Conservation (phyloP, 2,329 filamentous ascomycete genomes). For the Sarocladium oryzae region DNA sequence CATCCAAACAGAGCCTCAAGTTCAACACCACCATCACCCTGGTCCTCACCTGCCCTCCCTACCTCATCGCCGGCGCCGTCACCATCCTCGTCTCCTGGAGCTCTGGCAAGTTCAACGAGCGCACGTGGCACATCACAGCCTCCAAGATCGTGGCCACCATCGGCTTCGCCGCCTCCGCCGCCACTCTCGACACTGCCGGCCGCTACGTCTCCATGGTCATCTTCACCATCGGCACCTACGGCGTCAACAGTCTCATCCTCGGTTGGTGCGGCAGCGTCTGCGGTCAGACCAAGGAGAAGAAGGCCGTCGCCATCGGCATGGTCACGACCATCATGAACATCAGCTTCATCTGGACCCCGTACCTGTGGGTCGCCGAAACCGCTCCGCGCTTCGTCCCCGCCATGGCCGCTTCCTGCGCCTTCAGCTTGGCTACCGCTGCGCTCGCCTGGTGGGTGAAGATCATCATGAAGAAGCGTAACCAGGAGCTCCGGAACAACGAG, state of each 20-base stretch:
- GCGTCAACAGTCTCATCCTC: conserved; percentile 31
- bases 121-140: conserved; percentile 35
- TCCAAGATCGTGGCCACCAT: conserved; percentile 31
- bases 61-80: conserved; percentile 21
- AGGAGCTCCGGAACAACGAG: conserved; percentile 20
- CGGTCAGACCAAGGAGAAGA: conserved; percentile 37
- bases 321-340: conserved; percentile 38
- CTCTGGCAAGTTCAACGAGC: conserved; percentile 35
- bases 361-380: conserved; percentile 33
- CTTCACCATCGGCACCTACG: conserved; percentile 16
- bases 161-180: conserved; percentile 27
- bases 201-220: conserved; percentile 16
- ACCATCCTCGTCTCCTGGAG: conserved; percentile 19
- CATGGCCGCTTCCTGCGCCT: conserved; percentile 27
- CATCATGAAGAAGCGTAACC: conserved; percentile 29
- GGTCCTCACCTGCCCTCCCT: conserved; percentile 33
- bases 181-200: conserved; percentile 18
- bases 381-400: conserved; percentile 35
- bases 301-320: conserved; percentile 33
- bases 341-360: conserved; percentile 39
- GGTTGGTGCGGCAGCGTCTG: conserved; percentile 31
- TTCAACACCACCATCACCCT: conserved; percentile 39
- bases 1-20: conserved; percentile 13
- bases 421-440: conserved; percentile 27
- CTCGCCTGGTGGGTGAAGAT: conserved; percentile 31